phyloP scores from a whole-genome alignment of 2,329 filamentous ascomycete species.

The Epicoccum nigrum region DNA sequence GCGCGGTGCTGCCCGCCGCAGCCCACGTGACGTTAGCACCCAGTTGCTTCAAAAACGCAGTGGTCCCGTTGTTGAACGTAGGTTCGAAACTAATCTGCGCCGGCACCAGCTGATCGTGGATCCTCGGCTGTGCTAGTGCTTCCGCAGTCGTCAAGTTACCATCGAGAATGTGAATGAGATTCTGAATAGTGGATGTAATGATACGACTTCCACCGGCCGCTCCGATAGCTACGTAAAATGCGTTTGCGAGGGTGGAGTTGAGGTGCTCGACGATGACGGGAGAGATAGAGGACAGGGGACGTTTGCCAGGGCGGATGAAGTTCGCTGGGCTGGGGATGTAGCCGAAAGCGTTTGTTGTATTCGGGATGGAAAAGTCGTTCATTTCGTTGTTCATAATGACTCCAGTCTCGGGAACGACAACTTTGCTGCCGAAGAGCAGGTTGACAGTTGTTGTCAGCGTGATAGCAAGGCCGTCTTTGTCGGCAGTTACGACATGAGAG shows the following conservation, averaged over 20 bases:
- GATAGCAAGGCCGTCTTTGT: conserved; percentile 75
- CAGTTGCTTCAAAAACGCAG: conserved; percentile 64
- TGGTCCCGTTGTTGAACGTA: conserved; percentile 68
- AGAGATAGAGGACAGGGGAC: conserved; percentile 81
- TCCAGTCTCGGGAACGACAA: conserved; percentile 82
- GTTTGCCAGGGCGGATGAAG: conserved; percentile 79
- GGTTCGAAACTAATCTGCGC: conserved; percentile 72
- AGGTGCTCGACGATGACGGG: conserved; percentile 74
- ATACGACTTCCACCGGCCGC: conserved; percentile 84
- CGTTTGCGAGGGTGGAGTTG: conserved; percentile 56
- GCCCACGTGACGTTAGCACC: conserved; percentile 78
- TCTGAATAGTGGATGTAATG: conserved; percentile 78
- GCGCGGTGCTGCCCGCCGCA: conserved; percentile 70
- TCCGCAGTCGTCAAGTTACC: conserved; percentile 64
- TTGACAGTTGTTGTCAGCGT: conserved; percentile 89
- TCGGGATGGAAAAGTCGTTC: conserved; percentile 77
- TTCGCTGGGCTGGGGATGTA: conserved; percentile 81
- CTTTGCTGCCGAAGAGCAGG: conserved; percentile 77
- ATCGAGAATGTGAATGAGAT: conserved; percentile 75
- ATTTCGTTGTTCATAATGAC: conserved; percentile 70
- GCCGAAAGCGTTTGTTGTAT: conserved; percentile 78
- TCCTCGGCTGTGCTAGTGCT: conserved; percentile 69
- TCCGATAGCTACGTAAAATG: conserved; percentile 71
- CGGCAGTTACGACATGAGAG: conserved; percentile 74
- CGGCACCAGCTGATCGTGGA: conserved; percentile 84